Percentiles rank a stretch among this genome's conserved stretches.
phyloP scores from a whole-genome alignment of 2,329 filamentous ascomycete genomes.

The Aspergillus carbonarius region DNA sequence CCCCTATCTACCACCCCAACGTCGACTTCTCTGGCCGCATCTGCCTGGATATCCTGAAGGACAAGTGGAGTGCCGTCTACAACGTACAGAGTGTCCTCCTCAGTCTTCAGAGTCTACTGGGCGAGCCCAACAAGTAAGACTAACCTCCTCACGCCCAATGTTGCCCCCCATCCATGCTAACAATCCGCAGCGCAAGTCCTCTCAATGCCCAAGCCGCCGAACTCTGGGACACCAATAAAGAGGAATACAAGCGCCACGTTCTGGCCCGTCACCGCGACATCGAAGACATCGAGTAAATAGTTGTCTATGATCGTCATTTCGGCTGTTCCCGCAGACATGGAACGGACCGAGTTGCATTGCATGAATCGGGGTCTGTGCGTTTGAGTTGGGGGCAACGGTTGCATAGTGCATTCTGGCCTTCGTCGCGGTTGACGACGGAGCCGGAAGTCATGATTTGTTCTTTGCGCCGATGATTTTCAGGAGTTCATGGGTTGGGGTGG shows the following conservation, averaged over 20 bases:
- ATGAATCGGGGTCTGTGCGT: slow-evolving; percentile 17
- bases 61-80: slow-evolving; percentile 98
- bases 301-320: neutral
- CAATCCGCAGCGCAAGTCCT: slow-evolving; percentile 70
- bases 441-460: neutral
- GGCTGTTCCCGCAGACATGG: slow-evolving; percentile 11
- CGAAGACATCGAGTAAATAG: slow-evolving; percentile 45
- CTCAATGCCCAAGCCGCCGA: slow-evolving; percentile 95
- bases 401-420: neutral
- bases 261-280: slow-evolving; percentile 62
- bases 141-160: neutral
- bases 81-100: slow-evolving; percentile 92
- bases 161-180: slow-evolving; percentile 10
- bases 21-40: slow-evolving; percentile 97
- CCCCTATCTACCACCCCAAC: slow-evolving; percentile 98
- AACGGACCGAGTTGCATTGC: slow-evolving; percentile 15
- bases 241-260: slow-evolving; percentile 80
- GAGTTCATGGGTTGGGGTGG: slow-evolving; percentile 1
- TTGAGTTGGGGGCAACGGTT: slow-evolving; percentile 6
- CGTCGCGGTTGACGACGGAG: neutral
- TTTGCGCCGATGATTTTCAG: neutral
- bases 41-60: slow-evolving; percentile 96
- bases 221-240: slow-evolving; percentile 85
- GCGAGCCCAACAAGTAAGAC: slow-evolving; percentile 94
- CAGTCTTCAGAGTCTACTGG: slow-evolving; percentile 90